Base-by-base conservation (phyloP, 805 yeast genomes). In the Cyberlindnera mrakii region DNA sequence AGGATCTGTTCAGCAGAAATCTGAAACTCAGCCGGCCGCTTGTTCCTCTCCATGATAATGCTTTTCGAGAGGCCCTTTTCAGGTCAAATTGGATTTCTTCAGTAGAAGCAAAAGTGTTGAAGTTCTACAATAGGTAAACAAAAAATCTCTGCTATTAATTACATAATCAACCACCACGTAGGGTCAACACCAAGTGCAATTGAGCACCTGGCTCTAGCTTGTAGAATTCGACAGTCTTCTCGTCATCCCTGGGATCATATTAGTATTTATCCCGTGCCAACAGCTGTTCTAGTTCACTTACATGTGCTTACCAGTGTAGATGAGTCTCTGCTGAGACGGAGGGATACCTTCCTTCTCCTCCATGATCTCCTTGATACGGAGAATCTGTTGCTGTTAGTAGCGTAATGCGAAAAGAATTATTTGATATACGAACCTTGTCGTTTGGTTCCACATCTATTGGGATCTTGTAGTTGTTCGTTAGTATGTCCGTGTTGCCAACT, bases 321-420 rank as follows among this genome's bases (percentile, higher is more conserved):
- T 82, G 51, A 91, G 78, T 53, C 96, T 78, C 65, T 93, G 99
- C 66, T 91, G 99, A 27, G 85, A 80, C 10, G 98, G 97, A 3
- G 98, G 96, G 43, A 91, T 91, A 2, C 98, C 99, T 62, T 91
- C 98, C 56, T 87, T 87, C 59, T 91, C 96, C 63, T 93, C 98
- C 68, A 91, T 78, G 60, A 84, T 77, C 60, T 91, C 97, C 65
- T 91, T 91, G 65, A 91, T 80, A 39, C 83, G 77, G 48, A 78
- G 74, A 45, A 86, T 70, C 75, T 52, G 16, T 23, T 29, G 59
- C 55, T 56, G 57, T 52, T 62, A 51, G 62, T 57, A 52, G 62
- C 49, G 40, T 43, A 58, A 9, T 23, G 10, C 27, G 3, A 23
- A 10, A 23, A 23, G 9, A 9, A 23, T 11, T 8, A 23, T 23